phyloP scores from a whole-genome alignment of 257 asterid species.

The Solanum etuberosum region DNA sequence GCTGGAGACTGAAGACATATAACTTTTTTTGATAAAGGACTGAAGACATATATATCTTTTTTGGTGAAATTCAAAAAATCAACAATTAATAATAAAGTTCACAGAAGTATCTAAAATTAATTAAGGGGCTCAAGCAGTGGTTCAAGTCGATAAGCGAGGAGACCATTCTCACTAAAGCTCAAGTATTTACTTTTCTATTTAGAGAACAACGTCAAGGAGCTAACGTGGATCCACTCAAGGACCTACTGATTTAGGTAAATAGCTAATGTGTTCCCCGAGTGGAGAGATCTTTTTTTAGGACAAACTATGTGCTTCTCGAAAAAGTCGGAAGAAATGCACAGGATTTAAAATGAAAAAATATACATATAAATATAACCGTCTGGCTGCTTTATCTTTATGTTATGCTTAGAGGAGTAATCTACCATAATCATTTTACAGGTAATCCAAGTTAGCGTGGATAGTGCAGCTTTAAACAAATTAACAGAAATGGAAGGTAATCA shows the following conservation, averaged over 20 bases:
- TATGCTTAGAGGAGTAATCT: neutral
- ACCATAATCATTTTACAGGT: neutral
- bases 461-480: neutral
- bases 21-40: too few relatives aligned
- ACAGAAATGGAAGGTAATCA: neutral
- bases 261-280: neutral
- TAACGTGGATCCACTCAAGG: neutral
- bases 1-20: neutral
- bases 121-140: neutral
- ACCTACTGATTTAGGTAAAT: neutral
- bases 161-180: neutral
- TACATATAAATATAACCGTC: neutral
- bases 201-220: neutral
- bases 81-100: neutral
- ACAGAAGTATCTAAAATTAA: neutral
- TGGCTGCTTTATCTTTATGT: neutral
- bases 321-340: neutral
- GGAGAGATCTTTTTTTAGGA: neutral
- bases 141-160: neutral
- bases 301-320: neutral
- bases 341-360: neutral
- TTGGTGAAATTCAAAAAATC: neutral
- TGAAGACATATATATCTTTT: neutral
- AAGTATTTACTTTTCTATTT: neutral
- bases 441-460: neutral